Percentiles rank a stretch among this genome's conserved stretches.
phyloP scores from a whole-genome alignment of 805 yeast species.

The Suhomyces tanzawaensis region DNA sequence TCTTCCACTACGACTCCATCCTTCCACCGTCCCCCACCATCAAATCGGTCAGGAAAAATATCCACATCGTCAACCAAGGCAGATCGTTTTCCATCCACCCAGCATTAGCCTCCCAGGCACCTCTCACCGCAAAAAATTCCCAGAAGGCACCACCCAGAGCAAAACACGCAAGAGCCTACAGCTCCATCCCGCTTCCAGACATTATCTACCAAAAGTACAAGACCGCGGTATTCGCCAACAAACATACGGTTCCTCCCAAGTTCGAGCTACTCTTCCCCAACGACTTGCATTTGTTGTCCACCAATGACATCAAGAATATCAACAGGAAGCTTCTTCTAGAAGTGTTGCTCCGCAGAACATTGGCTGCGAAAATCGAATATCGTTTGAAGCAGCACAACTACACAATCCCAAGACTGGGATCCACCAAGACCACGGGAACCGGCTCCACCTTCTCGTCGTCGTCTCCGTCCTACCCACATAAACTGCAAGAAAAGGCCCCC shows the following conservation, averaged over 20 bases:
- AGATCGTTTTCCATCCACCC: slow-evolving; percentile 1
- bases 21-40: slow-evolving; percentile 12
- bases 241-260: slow-evolving; percentile 21
- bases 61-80: neutral
- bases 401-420: neutral
- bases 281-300: slow-evolving; percentile 19
- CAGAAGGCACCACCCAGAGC: slow-evolving; percentile 1
- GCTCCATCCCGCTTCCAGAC: slow-evolving; percentile 14
- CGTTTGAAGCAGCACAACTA: slow-evolving; percentile 23
- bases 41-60: neutral
- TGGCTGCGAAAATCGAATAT: slow-evolving; percentile 41
- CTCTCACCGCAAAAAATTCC: neutral
- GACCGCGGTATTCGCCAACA: slow-evolving; percentile 22
- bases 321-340: slow-evolving; percentile 35
- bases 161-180: slow-evolving; percentile 1
- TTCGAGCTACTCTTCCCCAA: slow-evolving; percentile 30
- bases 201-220: slow-evolving; percentile 29
- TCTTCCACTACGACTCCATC: slow-evolving; percentile 21
- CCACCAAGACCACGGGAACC: neutral
- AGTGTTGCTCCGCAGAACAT: slow-evolving; percentile 37
- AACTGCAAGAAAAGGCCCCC: neutral
- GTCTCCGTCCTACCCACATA: neutral
- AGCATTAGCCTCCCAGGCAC: neutral
- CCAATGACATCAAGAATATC: slow-evolving; percentile 26
- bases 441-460: neutral